These are phyloP conservation scores for Fonsecaea multimorphosa DNA, from an alignment of 2,329 filamentous ascomycete genomes.

Conservation along the genomic window DNA sequence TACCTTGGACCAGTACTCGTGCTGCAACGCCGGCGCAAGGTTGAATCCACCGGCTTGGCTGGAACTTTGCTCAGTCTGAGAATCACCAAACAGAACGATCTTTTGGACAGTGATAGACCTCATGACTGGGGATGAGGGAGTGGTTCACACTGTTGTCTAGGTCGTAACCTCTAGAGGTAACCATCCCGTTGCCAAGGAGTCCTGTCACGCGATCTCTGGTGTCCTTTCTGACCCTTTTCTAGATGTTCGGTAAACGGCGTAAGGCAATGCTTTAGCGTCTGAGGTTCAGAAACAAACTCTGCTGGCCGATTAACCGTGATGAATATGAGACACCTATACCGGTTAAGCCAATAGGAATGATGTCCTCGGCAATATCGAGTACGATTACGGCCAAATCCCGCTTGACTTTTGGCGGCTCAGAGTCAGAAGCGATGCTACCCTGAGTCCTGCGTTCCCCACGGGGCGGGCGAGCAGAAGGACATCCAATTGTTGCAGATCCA, in stretches of 20 bases:
- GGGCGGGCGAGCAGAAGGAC: not conserved
- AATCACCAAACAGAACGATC: constrained; percentile 2
- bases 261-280: not conserved
- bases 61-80: not conserved
- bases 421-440: not conserved
- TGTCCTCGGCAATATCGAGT: not conserved
- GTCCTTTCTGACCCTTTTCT: not conserved
- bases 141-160: not conserved
- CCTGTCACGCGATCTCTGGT: not conserved
- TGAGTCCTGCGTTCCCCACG: not conserved
- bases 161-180: not conserved
- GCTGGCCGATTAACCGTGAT: not conserved
- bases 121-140: not conserved
- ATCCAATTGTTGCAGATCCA: not conserved
- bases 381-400: not conserved
- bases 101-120: not conserved
- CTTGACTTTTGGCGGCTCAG: not conserved
- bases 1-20: constrained; percentile 4
- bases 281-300: not conserved
- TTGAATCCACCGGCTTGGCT: not conserved
- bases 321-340: not conserved
- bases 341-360: not conserved
- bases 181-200: not conserved
- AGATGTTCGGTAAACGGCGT: not conserved
- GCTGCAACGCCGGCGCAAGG: constrained; percentile 2